Conservation (phyloP, 345 rosid genomes). For the Melaleuca quinquenervia region DNA sequence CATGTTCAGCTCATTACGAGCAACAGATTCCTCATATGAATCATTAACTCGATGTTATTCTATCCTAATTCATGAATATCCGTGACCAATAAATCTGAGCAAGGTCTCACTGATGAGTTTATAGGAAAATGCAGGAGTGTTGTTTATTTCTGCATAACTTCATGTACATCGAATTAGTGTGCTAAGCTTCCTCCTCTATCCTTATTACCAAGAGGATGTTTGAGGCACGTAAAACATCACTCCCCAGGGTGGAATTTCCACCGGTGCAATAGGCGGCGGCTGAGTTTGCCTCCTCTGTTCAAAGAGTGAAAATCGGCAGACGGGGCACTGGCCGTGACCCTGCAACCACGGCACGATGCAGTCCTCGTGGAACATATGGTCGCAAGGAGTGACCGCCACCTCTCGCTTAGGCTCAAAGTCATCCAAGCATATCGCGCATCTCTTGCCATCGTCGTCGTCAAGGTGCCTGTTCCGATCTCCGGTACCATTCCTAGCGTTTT, state of each 20-base stretch:
- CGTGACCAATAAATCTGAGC: neutral
- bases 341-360: conserved; percentile 76
- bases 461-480: neutral
- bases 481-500: conserved; percentile 1
- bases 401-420: conserved; percentile 58
- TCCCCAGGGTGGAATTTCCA: neutral
- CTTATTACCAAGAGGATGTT: conserved; percentile 30
- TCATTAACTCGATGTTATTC: neutral
- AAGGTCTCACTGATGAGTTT: neutral
- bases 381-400: conserved; percentile 69
- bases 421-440: conserved; percentile 71
- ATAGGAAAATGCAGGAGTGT: neutral
- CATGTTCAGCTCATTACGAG: neutral
- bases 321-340: conserved; percentile 58
- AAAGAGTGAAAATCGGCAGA: conserved; percentile 44
- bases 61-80: neutral
- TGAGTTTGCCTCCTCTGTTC: conserved; percentile 7
- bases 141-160: neutral
- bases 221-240: conserved; percentile 8
- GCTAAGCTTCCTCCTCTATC: conserved; percentile 32
- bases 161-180: neutral
- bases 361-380: conserved; percentile 82
- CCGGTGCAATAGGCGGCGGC: neutral
- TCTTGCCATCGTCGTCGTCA: conserved; percentile 40
- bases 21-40: neutral